phyloP scores from a whole-genome alignment of 108 stramenopile species.

The Cyclostephanos tholiformis region DNA sequence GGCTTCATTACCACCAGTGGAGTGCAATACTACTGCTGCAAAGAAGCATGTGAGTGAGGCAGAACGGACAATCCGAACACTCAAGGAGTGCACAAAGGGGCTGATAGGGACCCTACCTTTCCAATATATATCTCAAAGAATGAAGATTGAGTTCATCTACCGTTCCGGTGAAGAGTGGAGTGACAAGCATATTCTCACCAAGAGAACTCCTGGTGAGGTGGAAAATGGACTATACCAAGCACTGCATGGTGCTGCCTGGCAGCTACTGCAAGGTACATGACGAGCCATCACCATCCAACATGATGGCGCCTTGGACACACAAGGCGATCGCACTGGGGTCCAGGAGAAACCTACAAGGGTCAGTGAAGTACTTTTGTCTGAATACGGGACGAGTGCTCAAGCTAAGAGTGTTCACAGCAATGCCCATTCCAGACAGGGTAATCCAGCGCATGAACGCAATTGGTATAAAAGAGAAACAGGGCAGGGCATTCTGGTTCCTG shows the following conservation, averaged over 20 bases:
- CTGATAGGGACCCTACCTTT: no score
- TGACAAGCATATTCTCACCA: no score
- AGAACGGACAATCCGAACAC: background rate
- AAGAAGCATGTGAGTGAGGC: slow-evolving; percentile 5
- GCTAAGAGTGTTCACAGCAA: background rate
- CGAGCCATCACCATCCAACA: no score
- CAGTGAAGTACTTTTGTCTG: no score
- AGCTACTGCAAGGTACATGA: slow-evolving; percentile 6
- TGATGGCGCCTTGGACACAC: background rate
- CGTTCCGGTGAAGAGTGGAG: no score
- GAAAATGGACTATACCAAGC: no score
- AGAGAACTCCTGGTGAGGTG: no score
- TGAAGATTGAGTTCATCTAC: no score
- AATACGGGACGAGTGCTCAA: background rate
- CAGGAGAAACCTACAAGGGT: background rate
- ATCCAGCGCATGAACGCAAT: background rate
- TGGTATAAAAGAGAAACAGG: background rate
- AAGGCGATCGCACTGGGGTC: background rate
- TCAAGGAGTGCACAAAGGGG: slow-evolving; percentile 26
- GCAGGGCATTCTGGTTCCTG: background rate
- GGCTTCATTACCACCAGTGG: background rate
- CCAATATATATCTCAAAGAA: no score
- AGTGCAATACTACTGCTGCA: slow-evolving; percentile 30
- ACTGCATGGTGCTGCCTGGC: slow-evolving; percentile 16
- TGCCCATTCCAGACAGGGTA: background rate